Base-by-base conservation (phyloP, 2,329 filamentous ascomycete species). In the Pseudogymnoascus pannorum region DNA sequence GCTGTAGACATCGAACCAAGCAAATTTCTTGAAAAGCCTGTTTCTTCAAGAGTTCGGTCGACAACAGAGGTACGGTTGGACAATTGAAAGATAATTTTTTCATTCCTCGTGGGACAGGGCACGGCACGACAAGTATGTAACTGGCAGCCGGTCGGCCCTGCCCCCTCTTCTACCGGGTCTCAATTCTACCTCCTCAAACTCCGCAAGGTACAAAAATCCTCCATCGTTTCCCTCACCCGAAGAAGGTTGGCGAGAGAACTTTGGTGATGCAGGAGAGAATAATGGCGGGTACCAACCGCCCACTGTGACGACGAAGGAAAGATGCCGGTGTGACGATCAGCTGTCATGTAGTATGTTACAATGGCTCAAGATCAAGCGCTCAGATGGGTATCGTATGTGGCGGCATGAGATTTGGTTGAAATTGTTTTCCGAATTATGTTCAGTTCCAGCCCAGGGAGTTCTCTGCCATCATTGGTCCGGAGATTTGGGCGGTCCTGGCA, bases 391-490 rank as follows among this genome's bases (percentile, higher is more conserved):
- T 61, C 66, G 63, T 59, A 61, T 64, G 58, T 62, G 57, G 60
- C 62, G 61, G 40, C 60, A 64, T 48, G 48, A 48, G 40, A 31
- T 60, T 29, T 42, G 58, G 22, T 60, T 16, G 58, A 60, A 33
- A 60, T 60, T 9, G 44, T 60, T 33, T 22, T 60, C 58, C 29
- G 22, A 54, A 60, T 60, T 60, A 51, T 33, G 14, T 69, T 83
- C 78, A 90, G 74, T 88, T 89, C 87, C 87, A 91, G 67, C 87
- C 87, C 68, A 91, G 78, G 60, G 86, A 89, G 76, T 91, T 91
- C 75, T 89, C 87, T 11, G 87, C 84, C 85, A 88, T 88, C 68
- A 90, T 85, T 4, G 87, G 87, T 61, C 85, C 86, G 61, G 85
- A 88, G 70, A 91, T 90, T 73, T 86, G 84, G 70, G 86, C 82